These are phyloP conservation scores for Cruciata laevipes DNA, from an alignment of 257 asterid species.

Conservation along the genomic window DNA sequence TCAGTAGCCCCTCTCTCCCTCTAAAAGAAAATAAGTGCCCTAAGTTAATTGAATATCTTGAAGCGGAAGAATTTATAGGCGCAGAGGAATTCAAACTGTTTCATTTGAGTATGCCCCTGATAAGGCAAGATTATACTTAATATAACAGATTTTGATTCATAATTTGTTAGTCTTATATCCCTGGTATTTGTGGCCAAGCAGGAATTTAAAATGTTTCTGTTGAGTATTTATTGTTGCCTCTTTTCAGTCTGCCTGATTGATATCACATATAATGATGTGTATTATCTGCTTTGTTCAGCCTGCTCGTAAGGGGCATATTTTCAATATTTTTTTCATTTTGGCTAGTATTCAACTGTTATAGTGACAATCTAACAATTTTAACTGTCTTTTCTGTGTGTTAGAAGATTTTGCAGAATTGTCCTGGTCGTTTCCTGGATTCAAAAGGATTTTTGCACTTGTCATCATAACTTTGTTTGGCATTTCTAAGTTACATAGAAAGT, in stretches of 20 bases:
- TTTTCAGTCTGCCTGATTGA: neutral
- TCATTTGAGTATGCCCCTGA: no score
- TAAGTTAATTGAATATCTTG: no score
- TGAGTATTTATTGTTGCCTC: neutral
- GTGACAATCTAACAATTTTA: constrained; percentile 1
- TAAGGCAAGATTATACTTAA: no score
- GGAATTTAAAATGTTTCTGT: no score
- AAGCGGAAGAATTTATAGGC: no score
- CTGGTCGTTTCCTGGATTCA: constrained; percentile 55
- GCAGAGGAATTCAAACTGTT: no score
- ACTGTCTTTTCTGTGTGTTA: neutral
- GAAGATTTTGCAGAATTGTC: constrained; percentile 83
- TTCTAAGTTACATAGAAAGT: constrained; percentile 50
- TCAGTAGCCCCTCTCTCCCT: no score
- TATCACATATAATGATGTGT: neutral
- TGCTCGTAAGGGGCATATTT: neutral
- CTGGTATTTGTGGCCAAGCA: no score
- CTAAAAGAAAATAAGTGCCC: no score
- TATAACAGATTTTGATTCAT: no score
- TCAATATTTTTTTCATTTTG: neutral
- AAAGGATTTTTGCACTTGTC: constrained; percentile 56
- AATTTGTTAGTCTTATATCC: no score
- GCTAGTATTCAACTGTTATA: neutral
- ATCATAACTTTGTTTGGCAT: constrained; percentile 68
- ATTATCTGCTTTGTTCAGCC: neutral